phyloP scores from a whole-genome alignment of 2,329 filamentous ascomycete species.

The Cadophora malorum region DNA sequence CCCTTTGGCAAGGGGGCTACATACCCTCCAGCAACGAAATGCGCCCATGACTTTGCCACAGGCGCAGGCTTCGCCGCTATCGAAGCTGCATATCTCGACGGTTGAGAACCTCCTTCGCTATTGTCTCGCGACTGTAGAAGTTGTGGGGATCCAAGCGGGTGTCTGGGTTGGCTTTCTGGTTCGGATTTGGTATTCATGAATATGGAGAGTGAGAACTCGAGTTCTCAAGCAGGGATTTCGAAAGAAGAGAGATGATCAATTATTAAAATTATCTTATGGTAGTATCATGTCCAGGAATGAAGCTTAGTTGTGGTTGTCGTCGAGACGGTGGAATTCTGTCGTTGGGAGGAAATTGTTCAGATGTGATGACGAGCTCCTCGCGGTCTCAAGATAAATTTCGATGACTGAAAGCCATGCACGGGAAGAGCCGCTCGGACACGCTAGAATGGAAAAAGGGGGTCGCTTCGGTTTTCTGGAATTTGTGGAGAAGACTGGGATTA shows the following conservation, averaged over 20 bases:
- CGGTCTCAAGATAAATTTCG: slow-evolving; percentile 17
- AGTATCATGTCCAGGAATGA: slow-evolving; percentile 21
- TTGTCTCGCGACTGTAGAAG: slow-evolving; percentile 67
- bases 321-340: background rate
- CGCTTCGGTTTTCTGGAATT: slow-evolving; percentile 16
- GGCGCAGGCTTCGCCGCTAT: slow-evolving; percentile 50
- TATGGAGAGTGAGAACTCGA: slow-evolving; percentile 30
- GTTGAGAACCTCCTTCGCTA: slow-evolving; percentile 58
- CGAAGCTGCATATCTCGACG: slow-evolving; percentile 49
- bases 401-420: slow-evolving; percentile 17
- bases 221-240: slow-evolving; percentile 25
- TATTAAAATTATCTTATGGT: slow-evolving; percentile 18
- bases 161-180: slow-evolving; percentile 28
- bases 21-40: slow-evolving; percentile 90
- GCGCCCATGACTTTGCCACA: slow-evolving; percentile 83
- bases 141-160: slow-evolving; percentile 36
- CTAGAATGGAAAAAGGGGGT: slow-evolving; percentile 19
- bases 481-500: slow-evolving; percentile 5
- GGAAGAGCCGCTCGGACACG: slow-evolving; percentile 13
- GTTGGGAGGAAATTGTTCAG: slow-evolving; percentile 4
- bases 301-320: slow-evolving; percentile 13
- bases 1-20: slow-evolving; percentile 42
- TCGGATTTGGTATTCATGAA: slow-evolving; percentile 43
- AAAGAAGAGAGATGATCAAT: slow-evolving; percentile 4
- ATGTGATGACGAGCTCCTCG: slow-evolving; percentile 21